These are phyloP conservation scores for Moniliophthora roreri DNA, from an alignment of 1,284 basidiomycete genomes.

Conservation along the genomic window DNA sequence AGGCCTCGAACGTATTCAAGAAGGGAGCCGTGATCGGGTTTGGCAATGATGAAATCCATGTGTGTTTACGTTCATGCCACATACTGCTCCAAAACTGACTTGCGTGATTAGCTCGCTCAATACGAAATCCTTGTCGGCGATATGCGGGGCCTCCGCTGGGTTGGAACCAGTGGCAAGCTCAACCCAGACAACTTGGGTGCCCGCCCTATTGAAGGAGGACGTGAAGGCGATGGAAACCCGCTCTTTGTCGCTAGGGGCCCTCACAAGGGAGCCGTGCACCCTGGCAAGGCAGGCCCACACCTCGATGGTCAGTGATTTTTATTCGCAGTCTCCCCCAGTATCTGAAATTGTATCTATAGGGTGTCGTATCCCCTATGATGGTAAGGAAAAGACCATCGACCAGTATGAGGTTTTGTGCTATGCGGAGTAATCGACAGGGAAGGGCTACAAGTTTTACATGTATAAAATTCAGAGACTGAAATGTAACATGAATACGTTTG, in stretches of 20 bases:
- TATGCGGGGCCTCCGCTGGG: slow-evolving; percentile 58
- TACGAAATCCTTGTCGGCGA: slow-evolving; percentile 74
- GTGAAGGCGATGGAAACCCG: slow-evolving; percentile 57
- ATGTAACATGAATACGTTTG: too few species aligned
- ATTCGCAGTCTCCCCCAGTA: neutral
- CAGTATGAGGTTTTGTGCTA: slow-evolving; percentile 19
- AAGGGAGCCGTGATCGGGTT: slow-evolving; percentile 66
- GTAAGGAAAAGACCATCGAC: slow-evolving; percentile 46
- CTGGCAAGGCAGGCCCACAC: slow-evolving; percentile 62
- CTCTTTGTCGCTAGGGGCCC: slow-evolving; percentile 62
- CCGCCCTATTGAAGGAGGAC: slow-evolving; percentile 65
- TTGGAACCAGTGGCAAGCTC: slow-evolving; percentile 44
- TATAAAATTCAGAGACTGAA: neutral
- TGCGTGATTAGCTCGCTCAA: slow-evolving; percentile 43
- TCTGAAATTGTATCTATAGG: slow-evolving; percentile 23
- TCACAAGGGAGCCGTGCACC: slow-evolving; percentile 50
- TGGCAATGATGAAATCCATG: slow-evolving; percentile 55
- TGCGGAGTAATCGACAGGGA: neutral
- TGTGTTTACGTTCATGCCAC: slow-evolving; percentile 27
- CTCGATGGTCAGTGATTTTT: slow-evolving; percentile 44
- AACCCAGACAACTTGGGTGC: slow-evolving; percentile 41
- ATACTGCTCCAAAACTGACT: neutral
- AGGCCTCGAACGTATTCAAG: slow-evolving; percentile 53
- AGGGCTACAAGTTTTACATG: neutral
- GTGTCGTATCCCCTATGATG: slow-evolving; percentile 52